Evolutionary conservation across 495 filamentous ascomycete genomes (phyloP).

Genomic region (Trichocladium uniseriatum): DNA sequence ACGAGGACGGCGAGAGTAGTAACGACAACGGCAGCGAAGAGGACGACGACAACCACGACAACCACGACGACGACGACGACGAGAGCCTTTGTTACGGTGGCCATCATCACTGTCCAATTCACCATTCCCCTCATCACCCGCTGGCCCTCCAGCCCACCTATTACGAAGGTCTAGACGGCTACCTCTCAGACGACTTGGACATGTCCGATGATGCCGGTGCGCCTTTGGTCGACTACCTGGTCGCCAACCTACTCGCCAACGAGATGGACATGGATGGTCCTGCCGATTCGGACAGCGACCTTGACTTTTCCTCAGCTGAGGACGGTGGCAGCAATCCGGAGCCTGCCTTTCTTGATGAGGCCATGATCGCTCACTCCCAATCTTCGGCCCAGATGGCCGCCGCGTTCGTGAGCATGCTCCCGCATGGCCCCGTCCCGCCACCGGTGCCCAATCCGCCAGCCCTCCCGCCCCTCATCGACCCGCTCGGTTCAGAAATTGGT

Average conservation of each 20-base stretch:
- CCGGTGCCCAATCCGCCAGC: neutral
- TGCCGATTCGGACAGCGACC: neutral
- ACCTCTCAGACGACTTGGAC: conserved; percentile 16
- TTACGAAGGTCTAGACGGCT: conserved; percentile 7
- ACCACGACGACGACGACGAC: conserved; percentile 18
- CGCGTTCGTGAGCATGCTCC: neutral
- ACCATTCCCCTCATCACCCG: neutral
- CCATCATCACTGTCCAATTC: conserved; percentile 6
- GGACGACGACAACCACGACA: conserved; percentile 15
- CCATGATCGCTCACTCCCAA: neutral
- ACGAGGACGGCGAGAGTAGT: conserved; percentile 10
- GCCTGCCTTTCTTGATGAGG: neutral
- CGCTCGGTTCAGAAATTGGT: neutral
- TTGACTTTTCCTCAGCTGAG: neutral
- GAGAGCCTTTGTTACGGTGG: conserved; percentile 13
- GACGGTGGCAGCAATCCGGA: neutral
- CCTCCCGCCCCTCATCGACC: neutral
- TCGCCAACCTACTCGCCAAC: conserved; percentile 13
- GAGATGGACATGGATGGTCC: conserved; percentile 14
- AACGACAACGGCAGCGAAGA: conserved; percentile 10
- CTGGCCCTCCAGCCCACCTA: neutral
- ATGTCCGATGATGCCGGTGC: conserved; percentile 2
- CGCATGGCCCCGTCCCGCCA: neutral
- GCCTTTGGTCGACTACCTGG: neutral
- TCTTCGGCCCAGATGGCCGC: neutral